Percentiles rank a stretch among this genome's conserved stretches.
Conservation (phyloP, 139 green algal genomes). For the Chlorella sp. region DNA sequence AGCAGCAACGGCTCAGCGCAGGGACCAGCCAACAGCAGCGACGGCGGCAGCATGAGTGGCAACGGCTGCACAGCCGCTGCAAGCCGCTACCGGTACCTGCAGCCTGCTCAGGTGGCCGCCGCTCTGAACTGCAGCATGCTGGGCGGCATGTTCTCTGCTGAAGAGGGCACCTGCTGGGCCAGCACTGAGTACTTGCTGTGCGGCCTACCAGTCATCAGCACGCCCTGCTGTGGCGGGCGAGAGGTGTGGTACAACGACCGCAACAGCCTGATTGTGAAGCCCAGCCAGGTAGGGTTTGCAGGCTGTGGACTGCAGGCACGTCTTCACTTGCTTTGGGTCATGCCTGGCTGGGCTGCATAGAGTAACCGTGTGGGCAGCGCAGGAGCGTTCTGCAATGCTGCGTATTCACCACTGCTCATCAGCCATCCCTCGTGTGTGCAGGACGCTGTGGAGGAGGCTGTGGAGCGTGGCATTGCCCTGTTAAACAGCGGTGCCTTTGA, state of each 20-base stretch:
- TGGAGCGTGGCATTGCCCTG: not conserved
- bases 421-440: not conserved
- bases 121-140: not conserved
- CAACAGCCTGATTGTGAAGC: not conserved
- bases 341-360: not conserved
- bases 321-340: not conserved
- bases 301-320: too few relatives aligned
- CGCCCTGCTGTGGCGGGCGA: not conserved
- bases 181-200: constrained; percentile 11
- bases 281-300: not conserved
- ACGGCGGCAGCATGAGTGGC: not conserved
- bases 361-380: not conserved
- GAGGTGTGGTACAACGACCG: not conserved
- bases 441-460: not conserved
- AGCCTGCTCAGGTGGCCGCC: not conserved
- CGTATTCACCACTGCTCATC: too few relatives aligned
- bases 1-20: too few relatives aligned
- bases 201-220: constrained; percentile 4
- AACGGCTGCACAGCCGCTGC: not conserved
- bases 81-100: not conserved
- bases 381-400: not conserved
- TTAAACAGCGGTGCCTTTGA: not conserved
- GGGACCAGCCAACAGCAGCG: not conserved
- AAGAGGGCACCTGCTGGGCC: constrained; percentile 10
- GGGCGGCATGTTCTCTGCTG: not conserved